A percentile compares a stretch with the other conserved stretches of the same genome.
These are phyloP conservation scores for Parmelia sp. DNA, from an alignment of 495 filamentous ascomycete species.

Conservation along the genomic window DNA sequence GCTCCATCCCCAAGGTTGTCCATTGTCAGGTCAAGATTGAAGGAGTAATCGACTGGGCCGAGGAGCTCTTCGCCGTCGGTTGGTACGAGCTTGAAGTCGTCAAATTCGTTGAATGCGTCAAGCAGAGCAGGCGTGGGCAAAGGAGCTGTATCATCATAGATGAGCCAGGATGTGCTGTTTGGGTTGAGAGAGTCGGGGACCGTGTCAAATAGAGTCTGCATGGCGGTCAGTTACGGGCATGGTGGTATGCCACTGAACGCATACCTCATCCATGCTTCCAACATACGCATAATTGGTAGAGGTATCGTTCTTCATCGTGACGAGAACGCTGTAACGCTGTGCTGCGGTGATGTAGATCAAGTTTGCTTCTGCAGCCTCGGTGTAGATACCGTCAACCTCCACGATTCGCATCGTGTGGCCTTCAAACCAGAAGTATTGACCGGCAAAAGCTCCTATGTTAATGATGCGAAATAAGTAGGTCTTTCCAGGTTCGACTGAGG, in stretches of 20 bases:
- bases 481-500: constrained; percentile 44
- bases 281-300: constrained; percentile 50
- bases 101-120: constrained; percentile 56
- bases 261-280: constrained; percentile 47
- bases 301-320: constrained; percentile 48
- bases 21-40: constrained; percentile 64
- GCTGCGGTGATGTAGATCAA: constrained; percentile 60
- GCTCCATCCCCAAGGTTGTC: constrained; percentile 65
- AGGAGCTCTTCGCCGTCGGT: constrained; percentile 50
- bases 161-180: constrained; percentile 71
- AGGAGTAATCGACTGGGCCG: constrained; percentile 48
- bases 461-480: constrained; percentile 64
- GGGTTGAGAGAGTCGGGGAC: constrained; percentile 59
- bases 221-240: background rate
- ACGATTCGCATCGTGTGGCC: constrained; percentile 57
- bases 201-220: constrained; percentile 61
- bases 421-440: constrained; percentile 44
- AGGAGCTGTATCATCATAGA: constrained; percentile 52
- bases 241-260: constrained; percentile 6
- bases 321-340: constrained; percentile 64
- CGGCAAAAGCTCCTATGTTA: constrained; percentile 49
- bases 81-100: constrained; percentile 66
- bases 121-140: constrained; percentile 48
- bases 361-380: constrained; percentile 50
- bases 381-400: constrained; percentile 68